A percentile compares a stretch with the other conserved stretches of the same genome.
These are phyloP conservation scores for Kodamaea anthophila DNA, from an alignment of 1,139 yeast genomes.

Conservation along the genomic window DNA sequence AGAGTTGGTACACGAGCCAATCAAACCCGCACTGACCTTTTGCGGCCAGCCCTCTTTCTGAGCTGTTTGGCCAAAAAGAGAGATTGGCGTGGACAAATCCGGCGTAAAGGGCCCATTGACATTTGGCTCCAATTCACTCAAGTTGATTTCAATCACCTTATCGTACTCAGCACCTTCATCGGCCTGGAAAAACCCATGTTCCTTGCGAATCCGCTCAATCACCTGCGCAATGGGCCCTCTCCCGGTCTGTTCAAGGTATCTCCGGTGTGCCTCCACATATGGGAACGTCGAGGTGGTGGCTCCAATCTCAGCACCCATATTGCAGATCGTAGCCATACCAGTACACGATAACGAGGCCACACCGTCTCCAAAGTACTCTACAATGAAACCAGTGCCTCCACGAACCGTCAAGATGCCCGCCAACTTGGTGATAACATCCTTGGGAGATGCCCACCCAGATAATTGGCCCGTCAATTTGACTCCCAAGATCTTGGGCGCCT, in stretches of 20 bases:
- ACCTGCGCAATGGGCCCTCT: constrained; percentile 77
- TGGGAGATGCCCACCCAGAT: constrained; percentile 92
- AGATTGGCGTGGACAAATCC: constrained; percentile 82
- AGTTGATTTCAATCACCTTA: constrained; percentile 71
- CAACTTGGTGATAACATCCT: constrained; percentile 85
- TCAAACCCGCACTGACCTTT: constrained; percentile 78
- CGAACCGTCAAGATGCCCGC: constrained; percentile 90
- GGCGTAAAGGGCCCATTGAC: constrained; percentile 96
- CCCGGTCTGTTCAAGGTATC: constrained; percentile 75
- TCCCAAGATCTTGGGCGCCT: constrained; percentile 91
- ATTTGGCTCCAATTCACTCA: constrained; percentile 74
- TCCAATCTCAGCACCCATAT: constrained; percentile 99
- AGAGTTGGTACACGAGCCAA: constrained; percentile 97
- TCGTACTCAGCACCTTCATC: constrained; percentile 84
- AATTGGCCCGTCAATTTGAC: constrained; percentile 83
- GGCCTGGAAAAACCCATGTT: constrained; percentile 62
- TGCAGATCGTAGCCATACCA: constrained; percentile 99
- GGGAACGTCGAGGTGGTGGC: constrained; percentile 98
- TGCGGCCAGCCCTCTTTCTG: constrained; percentile 74
- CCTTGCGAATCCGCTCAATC: constrained; percentile 60
- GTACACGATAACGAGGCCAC: constrained; percentile 82
- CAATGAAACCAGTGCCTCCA: constrained; percentile 96
- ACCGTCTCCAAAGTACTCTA: constrained; percentile 95
- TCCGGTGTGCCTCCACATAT: constrained; percentile 77
- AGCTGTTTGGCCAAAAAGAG: constrained; percentile 61